Evolutionary conservation across 345 rosid species (phyloP), one percentile per base, ranked within the genome.

Genomic region (Acer saccharum): DNA sequence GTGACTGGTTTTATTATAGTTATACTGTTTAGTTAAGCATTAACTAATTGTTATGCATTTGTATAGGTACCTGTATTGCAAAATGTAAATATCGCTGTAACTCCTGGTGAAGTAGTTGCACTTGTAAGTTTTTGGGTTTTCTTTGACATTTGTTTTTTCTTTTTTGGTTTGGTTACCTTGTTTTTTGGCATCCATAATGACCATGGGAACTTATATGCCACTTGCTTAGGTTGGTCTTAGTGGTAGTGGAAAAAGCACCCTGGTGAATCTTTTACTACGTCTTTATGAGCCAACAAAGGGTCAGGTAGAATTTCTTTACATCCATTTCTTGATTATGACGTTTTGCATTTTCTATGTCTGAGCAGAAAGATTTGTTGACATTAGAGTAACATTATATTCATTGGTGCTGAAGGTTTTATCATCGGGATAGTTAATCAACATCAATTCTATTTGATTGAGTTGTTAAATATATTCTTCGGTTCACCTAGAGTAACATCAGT

Each of bases 221-320:
- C 32, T 72, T 82, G 80, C 73, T 77, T 76, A 95, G 99, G 99
- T 88, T 83, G 98, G 99, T 79, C 96, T 95, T 35, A 95, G 99
- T 81, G 99, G 99, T 73, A 95, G 98, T 81, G 99, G 99, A 81
- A 95, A 93, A 80, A 95, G 99, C 89, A 91, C 98, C 65, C 32
- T 95, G 77, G 97, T 95, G 78, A 93, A 79, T 89, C 94, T 95
- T 48, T 82, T 93, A 89, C 93, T 93, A 54, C 97, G 88, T 71
- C 93, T 93, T 57, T 95, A 93, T 80, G 90, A 92, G 82, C 99
- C 99, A 80, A 90, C 91, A 68, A 64, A 81, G 73, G 98, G 99
- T 73, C 96, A 93, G 97, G 99, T 95, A 81, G 75, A 75, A 71
- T 16, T 54, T 35, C 71, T 41, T 74, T 46, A 25, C 21, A 11